phyloP scores from a whole-genome alignment of 805 yeast species.

The Suhomyces faveliae region DNA sequence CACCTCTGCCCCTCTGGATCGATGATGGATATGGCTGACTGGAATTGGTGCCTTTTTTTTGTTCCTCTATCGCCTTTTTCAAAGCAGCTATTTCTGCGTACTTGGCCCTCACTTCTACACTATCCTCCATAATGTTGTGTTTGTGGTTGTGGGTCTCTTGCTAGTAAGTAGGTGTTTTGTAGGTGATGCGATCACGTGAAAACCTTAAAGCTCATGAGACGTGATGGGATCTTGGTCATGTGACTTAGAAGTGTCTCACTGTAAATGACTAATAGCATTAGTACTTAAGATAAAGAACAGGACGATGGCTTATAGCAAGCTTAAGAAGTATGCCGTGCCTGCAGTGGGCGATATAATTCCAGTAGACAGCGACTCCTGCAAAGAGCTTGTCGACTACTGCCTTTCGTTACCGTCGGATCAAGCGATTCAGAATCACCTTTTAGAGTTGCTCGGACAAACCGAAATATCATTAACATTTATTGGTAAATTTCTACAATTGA shows the following conservation, averaged over 20 bases:
- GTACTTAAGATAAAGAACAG: neutral
- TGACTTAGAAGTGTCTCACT: no score
- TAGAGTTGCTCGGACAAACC: conserved; percentile 56
- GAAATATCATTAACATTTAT: conserved; percentile 51
- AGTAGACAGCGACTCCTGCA: conserved; percentile 54
- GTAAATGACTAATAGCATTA: neutral
- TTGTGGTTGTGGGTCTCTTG: neutral
- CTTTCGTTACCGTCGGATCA: conserved; percentile 45
- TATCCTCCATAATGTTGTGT: conserved; percentile 10
- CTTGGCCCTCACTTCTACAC: conserved; percentile 22
- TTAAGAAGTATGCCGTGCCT: conserved; percentile 25
- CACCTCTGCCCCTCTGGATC: conserved; percentile 1
- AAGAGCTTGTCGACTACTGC: conserved; percentile 56
- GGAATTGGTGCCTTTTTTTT: conserved; percentile 9
- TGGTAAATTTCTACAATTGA: conserved; percentile 40
- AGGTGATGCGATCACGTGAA: conserved; percentile 1
- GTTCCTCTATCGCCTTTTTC: conserved; percentile 25
- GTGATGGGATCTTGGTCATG: neutral
- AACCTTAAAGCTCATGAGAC: neutral
- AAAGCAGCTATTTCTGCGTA: conserved; percentile 31
- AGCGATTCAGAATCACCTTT: conserved; percentile 51
- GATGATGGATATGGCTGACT: neutral
- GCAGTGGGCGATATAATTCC: conserved; percentile 47
- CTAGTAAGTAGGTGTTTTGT: neutral
- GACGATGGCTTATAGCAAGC: conserved; percentile 18